phyloP scores from a whole-genome alignment of 2,329 filamentous ascomycete genomes.

The Aspergillus ochraceus region DNA sequence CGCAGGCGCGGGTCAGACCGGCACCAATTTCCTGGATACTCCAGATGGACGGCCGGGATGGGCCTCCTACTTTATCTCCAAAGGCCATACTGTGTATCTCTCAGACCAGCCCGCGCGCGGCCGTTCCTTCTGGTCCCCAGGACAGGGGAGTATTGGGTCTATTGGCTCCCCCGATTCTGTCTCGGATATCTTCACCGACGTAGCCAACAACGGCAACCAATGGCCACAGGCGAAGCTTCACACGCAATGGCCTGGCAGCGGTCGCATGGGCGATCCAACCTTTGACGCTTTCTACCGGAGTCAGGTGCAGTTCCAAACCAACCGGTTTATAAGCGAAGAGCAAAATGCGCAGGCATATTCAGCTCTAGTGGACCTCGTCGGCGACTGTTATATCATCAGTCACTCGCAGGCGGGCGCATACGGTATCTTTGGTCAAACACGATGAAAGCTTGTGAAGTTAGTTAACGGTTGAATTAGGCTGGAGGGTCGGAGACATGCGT shows the following conservation, averaged over 20 bases:
- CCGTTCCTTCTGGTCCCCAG: slow-evolving; percentile 27
- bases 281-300: slow-evolving; percentile 28
- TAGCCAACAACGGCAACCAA: slow-evolving; percentile 23
- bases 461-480: slow-evolving; percentile 19
- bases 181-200: slow-evolving; percentile 33
- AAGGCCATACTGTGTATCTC: slow-evolving; percentile 50
- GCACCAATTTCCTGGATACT: slow-evolving; percentile 47
- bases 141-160: slow-evolving; percentile 14
- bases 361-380: slow-evolving; percentile 26
- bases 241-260: slow-evolving; percentile 42
- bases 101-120: slow-evolving; percentile 41
- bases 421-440: slow-evolving; percentile 13
- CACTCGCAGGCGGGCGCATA: slow-evolving; percentile 52
- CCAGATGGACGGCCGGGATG: slow-evolving; percentile 50
- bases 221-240: slow-evolving; percentile 40
- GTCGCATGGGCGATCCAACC: slow-evolving; percentile 27
- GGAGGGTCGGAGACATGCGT: slow-evolving; percentile 50
- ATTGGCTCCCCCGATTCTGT: slow-evolving; percentile 23
- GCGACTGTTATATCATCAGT: slow-evolving; percentile 36
- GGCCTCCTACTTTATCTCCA: slow-evolving; percentile 47
- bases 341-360: slow-evolving; percentile 16
- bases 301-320: slow-evolving; percentile 18
- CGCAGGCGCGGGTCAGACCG: slow-evolving; percentile 31
- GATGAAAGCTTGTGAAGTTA: background rate
- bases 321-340: slow-evolving; percentile 13